phyloP scores from a whole-genome alignment of 805 yeast genomes.

The Yarrowia sp. region DNA sequence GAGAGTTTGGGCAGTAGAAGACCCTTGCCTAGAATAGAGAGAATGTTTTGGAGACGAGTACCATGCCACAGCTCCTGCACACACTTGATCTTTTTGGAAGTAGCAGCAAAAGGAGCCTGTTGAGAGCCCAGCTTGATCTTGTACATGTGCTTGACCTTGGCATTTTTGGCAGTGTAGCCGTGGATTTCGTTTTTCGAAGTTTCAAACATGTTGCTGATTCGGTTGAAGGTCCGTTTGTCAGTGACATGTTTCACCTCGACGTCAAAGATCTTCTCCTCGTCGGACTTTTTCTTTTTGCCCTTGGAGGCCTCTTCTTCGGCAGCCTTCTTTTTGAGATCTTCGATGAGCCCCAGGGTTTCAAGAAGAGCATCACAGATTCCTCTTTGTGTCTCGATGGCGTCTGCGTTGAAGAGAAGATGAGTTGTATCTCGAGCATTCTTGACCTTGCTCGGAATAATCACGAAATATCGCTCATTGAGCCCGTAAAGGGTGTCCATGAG shows the following conservation, averaged over 20 bases:
- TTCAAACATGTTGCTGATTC: constrained; percentile 27
- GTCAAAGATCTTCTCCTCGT: constrained; percentile 22
- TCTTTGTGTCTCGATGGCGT: constrained; percentile 25
- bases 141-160: constrained; percentile 25
- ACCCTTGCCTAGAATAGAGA: constrained; percentile 33
- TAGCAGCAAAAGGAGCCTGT: constrained; percentile 28
- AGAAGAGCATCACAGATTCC: constrained; percentile 35
- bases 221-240: constrained; percentile 17
- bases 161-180: background rate
- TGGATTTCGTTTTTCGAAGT: constrained; percentile 18
- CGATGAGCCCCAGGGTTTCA: constrained; percentile 28
- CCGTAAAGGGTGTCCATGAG: background rate
- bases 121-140: constrained; percentile 36
- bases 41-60: constrained; percentile 21
- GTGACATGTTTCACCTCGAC: constrained; percentile 22
- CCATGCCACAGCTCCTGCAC: constrained; percentile 37
- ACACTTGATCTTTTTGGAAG: constrained; percentile 37
- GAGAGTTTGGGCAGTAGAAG: constrained; percentile 24
- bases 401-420: constrained; percentile 18
- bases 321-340: constrained; percentile 28
- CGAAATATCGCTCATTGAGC: constrained; percentile 55
- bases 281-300: background rate
- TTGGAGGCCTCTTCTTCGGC: background rate
- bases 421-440: constrained; percentile 24
- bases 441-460: constrained; percentile 50